These are phyloP conservation scores for Fomitopsis betulina DNA, from an alignment of 1,284 basidiomycete species.

Conservation along the genomic window DNA sequence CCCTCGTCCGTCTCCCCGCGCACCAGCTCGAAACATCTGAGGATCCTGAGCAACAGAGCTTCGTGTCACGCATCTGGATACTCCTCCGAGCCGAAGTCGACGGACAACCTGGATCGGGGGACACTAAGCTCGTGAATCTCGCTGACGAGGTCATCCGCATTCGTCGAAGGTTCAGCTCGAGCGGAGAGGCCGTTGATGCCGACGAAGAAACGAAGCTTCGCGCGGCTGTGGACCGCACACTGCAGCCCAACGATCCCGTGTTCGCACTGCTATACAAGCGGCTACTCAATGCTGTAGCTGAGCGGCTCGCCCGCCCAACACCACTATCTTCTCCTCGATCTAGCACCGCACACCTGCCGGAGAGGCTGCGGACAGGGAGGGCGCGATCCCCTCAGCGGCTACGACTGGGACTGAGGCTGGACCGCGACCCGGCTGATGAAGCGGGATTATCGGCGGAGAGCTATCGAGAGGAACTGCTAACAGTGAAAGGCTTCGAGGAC, in stretches of 20 bases:
- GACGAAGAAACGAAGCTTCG: conserved; percentile 49
- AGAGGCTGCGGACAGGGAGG: conserved; percentile 35
- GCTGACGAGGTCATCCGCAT: conserved; percentile 65
- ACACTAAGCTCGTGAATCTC: conserved; percentile 58
- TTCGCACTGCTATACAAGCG: conserved; percentile 58
- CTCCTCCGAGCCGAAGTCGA: conserved; percentile 57
- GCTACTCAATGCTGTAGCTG: conserved; percentile 41
- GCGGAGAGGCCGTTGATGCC: conserved; percentile 20
- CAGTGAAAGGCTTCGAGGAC: conserved; percentile 46
- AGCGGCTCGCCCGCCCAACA: conserved; percentile 23
- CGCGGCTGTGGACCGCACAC: conserved; percentile 53
- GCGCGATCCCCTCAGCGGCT: conserved; percentile 13
- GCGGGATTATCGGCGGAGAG: conserved; percentile 6
- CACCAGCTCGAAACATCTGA: conserved; percentile 1
- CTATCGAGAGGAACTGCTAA: conserved; percentile 11
- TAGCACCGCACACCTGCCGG: conserved; percentile 25
- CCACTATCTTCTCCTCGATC: background rate
- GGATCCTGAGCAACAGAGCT: conserved; percentile 26
- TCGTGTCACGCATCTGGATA: conserved; percentile 58
- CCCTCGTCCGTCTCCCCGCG: conserved; percentile 42
- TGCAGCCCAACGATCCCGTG: conserved; percentile 58
- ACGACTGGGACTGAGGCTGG: conserved; percentile 14
- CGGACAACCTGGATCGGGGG: conserved; percentile 31
- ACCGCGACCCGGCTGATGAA: conserved; percentile 18
- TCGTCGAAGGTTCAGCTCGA: conserved; percentile 13